Evolutionary conservation across 1,284 basidiomycete genomes (phyloP), one percentile per base, ranked within the genome.

Genomic region (Flammula alnicola): DNA sequence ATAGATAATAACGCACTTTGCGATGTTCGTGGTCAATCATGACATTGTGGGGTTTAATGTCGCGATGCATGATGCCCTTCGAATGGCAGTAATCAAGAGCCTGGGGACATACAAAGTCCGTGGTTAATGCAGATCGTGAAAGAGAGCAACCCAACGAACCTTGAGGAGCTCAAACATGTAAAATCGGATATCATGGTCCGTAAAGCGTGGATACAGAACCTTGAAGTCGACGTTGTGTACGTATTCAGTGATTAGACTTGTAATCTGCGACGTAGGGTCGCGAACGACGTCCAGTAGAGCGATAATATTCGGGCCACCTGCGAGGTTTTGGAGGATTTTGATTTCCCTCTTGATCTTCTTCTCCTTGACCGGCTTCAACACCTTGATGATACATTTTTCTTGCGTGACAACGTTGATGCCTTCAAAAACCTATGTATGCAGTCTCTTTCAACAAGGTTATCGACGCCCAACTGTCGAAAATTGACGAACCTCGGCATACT

Each of bases 321-420:
- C 93, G 17, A 98, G 79, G 71, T 98, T 98, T 71, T 97, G 95
- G 30, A 99, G 74, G 62, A 99, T 98, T 79, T 99, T 98, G 74
- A 99, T 98, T 76, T 99, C 96, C 56, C 96, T 84, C 79, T 98
- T 98, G 74, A 99, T 98, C 79, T 99, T 99, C 84, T 98, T 98
- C 84, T 98, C 98, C 81, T 99, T 98, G 42, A 99, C 96, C 0
- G 97, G 97, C 73, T 99, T 99, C 57, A 99, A 79, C 42, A 98
- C 95, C 72, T 99, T 98, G 77, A 98, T 95, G 71, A 98, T 95
- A 71, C 95, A 97, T 73, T 97, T 95, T 69, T 95, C 91, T 64
- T 91, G 91, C 54, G 89, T 91, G 26, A 91, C 86, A 49, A 98
- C 86, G 71, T 98, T 95, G 64, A 98, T 86, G 5, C 95, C 96